Conservation (phyloP, 1,284 basidiomycete genomes). For the Retiboletus flavoniger region DNA sequence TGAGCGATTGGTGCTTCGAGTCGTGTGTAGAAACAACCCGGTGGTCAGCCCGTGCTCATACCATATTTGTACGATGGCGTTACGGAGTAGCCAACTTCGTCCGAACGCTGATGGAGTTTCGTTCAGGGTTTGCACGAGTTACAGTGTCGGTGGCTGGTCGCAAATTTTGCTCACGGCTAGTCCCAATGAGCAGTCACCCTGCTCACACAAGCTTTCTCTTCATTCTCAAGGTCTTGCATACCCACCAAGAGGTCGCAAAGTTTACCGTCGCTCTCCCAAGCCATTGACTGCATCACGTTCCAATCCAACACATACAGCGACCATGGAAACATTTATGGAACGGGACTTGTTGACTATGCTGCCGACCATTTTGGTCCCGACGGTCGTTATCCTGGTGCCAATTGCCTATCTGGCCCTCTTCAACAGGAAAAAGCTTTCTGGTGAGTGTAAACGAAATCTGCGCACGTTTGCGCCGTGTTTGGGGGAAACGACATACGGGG, state of each 20-base stretch:
- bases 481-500: not conserved
- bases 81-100: too few species aligned
- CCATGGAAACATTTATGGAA: conserved; percentile 3
- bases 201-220: not conserved
- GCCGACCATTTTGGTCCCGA: conserved; percentile 10
- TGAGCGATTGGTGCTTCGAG: not conserved
- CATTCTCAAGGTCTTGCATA: not conserved
- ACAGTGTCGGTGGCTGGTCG: not conserved
- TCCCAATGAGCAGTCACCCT: too few species aligned
- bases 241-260: not conserved
- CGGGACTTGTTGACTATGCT: conserved; percentile 1
- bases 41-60: too few species aligned
- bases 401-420: conserved; percentile 20
- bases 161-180: not conserved
- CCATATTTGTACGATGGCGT: too few species aligned
- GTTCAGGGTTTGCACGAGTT: too few species aligned
- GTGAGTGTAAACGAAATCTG: conserved; percentile 12
- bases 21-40: too few species aligned
- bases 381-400: conserved; percentile 12
- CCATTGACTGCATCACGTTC: not conserved
- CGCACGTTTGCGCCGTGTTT: not conserved
- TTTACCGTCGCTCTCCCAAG: not conserved
- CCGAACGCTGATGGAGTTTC: too few species aligned
- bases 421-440: conserved; percentile 1
- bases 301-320: not conserved